These are phyloP conservation scores for Colletotrichum tofieldiae DNA, from an alignment of 2,329 filamentous ascomycete species.

Conservation along the genomic window DNA sequence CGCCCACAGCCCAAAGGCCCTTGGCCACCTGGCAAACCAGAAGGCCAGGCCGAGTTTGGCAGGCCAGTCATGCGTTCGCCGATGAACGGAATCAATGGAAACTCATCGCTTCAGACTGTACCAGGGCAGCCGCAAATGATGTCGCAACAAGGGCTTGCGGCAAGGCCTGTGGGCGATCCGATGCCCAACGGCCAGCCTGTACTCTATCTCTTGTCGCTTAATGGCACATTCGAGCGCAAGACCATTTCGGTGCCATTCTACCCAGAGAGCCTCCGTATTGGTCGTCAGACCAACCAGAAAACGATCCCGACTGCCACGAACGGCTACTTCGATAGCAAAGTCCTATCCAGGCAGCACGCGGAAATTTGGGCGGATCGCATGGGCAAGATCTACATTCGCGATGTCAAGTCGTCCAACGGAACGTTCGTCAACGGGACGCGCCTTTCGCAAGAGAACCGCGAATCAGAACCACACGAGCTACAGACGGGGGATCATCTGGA, in stretches of 20 bases:
- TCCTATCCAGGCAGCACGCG: conserved; percentile 94
- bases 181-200: conserved; percentile 79
- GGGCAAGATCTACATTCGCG: conserved; percentile 95
- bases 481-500: conserved; percentile 94
- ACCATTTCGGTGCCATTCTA: conserved; percentile 93
- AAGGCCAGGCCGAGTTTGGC: conserved; percentile 64
- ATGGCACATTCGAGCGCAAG: conserved; percentile 97
- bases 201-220: conserved; percentile 89
- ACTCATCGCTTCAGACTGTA: conserved; percentile 56
- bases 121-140: conserved; percentile 57
- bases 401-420: conserved; percentile 98
- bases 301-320: conserved; percentile 92
- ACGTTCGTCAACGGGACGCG: conserved; percentile 97
- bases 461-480: conserved; percentile 95
- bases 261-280: conserved; percentile 95
- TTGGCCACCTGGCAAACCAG: conserved; percentile 66
- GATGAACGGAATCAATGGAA: conserved; percentile 45
- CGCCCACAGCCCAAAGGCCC: conserved; percentile 65
- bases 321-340: conserved; percentile 98
- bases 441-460: conserved; percentile 92
- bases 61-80: conserved; percentile 58
- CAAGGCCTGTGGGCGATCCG: conserved; percentile 78
- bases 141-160: conserved; percentile 60
- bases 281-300: conserved; percentile 96
- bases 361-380: conserved; percentile 91